These are phyloP conservation scores for Tripterygium wilfordii DNA, from an alignment of 177 flowering plant species.

Conservation along the genomic window DNA sequence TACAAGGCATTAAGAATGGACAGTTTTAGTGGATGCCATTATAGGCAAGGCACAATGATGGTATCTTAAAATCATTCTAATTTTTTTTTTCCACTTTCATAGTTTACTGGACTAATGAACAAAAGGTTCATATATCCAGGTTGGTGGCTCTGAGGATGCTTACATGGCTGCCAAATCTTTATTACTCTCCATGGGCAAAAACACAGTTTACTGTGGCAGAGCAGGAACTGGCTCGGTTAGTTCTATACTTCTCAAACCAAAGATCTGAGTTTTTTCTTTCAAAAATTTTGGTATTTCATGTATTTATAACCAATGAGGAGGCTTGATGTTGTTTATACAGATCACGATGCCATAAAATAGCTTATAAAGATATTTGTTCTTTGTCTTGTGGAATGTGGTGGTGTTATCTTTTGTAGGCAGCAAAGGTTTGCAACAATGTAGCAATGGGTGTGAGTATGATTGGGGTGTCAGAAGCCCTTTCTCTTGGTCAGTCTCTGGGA, in stretches of 20 bases:
- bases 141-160: constrained; percentile 84
- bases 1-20: no score
- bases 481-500: constrained; percentile 88
- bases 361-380: background rate
- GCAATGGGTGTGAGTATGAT: constrained; percentile 93
- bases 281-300: no score
- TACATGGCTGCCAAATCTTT: constrained; percentile 65
- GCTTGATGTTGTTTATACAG: no score
- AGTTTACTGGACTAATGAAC: constrained; percentile 7
- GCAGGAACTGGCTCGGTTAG: constrained; percentile 88
- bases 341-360: no score
- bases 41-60: no score
- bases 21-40: no score
- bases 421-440: constrained; percentile 91
- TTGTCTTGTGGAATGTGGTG: background rate
- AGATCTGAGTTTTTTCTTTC: background rate
- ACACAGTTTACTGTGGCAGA: constrained; percentile 75
- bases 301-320: no score
- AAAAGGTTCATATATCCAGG: constrained; percentile 34
- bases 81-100: no score
- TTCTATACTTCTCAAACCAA: constrained; percentile 5
- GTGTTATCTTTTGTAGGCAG: constrained; percentile 48
- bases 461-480: constrained; percentile 88
- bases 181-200: constrained; percentile 80
- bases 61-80: no score